Evolutionary conservation across 495 filamentous ascomycete genomes (phyloP), one percentile per base, ranked within the genome.

Genomic region (Lasiosphaeris hirsuta): DNA sequence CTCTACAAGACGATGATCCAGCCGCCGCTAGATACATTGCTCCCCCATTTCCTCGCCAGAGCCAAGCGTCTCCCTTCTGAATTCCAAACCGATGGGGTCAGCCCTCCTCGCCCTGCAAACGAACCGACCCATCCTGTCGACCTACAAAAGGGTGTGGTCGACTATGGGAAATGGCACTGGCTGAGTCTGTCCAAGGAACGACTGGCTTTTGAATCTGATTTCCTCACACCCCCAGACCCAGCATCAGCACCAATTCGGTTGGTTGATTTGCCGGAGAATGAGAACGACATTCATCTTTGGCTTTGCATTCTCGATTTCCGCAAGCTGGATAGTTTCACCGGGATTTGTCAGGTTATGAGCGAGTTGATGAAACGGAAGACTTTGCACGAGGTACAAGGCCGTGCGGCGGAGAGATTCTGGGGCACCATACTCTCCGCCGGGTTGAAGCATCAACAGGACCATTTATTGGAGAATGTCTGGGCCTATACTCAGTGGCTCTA

Each of bases 241-340:
- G 65, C 64, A n/a, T 60, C 70, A 52, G 57, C 65, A 17, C 72
- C 23, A 30, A 30, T 30, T 30, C 23, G 79, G 36, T 65, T 88
- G 37, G 77, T 90, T 11, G 85, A 90, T 63, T 60, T 73, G 9
- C 71, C 75, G 4, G 65, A 72, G 23, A 67, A 81, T 49, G 62
- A 57, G 33, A 58, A 73, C 17, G 79, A 92, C 63, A 76, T 84
- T 52, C 65, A 72, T 11, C 72, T 90, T 10, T 92, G 88, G 88
- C 73, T 80, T 13, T 80, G 84, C 56, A 71, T 90, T 19, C 71
- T 92, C 15, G 75, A 80, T 35, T 86, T 82, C 60, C 75, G 81
- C 58, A 79, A 86, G 10, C 72, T 79, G 42, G 76, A 89, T 69
- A 86, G 86, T 2, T 63, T 77, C 19, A 58, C 71, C 14, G 89